phyloP scores from a whole-genome alignment of 108 stramenopile genomes.

The Nannochloropsis granulata region DNA sequence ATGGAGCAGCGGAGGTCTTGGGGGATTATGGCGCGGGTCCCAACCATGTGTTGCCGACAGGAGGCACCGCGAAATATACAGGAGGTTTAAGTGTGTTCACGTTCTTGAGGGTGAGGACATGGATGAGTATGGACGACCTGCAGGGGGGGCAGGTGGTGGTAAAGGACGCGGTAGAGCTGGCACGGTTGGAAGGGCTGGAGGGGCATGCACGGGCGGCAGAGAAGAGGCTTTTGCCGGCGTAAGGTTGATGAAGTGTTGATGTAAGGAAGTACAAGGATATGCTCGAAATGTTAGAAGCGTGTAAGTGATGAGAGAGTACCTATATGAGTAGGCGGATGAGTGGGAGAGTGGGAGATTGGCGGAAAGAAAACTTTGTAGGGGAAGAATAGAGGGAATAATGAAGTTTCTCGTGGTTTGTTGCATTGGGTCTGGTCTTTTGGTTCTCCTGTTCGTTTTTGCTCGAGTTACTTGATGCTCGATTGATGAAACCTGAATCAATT shows the following conservation, averaged over 20 bases:
- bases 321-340: too few relatives aligned
- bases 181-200: slow-evolving; percentile 89
- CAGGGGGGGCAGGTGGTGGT: slow-evolving; percentile 47
- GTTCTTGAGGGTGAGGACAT: slow-evolving; percentile 88
- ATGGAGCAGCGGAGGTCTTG: slow-evolving; percentile 83
- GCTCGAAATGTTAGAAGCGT: too few relatives aligned
- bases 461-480: too few relatives aligned
- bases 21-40: slow-evolving; percentile 99
- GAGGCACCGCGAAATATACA: slow-evolving; percentile 90
- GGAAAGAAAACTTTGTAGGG: too few relatives aligned
- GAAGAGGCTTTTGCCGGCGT: slow-evolving; percentile 17
- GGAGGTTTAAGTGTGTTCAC: slow-evolving; percentile 90
- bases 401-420: too few relatives aligned
- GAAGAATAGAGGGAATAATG: too few relatives aligned
- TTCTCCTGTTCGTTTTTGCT: too few relatives aligned
- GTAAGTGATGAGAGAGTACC: too few relatives aligned
- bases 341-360: too few relatives aligned
- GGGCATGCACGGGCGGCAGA: slow-evolving; percentile 95
- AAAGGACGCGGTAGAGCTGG: slow-evolving; percentile 76
- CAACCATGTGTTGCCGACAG: slow-evolving; percentile 96
- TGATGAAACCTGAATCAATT: too few relatives aligned
- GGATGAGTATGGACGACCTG: slow-evolving; percentile 78
- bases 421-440: too few relatives aligned
- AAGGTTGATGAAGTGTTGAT: background rate
- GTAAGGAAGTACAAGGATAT: too few relatives aligned